Conservation (phyloP, 1,284 basidiomycete species). For the Cutaneotrichosporon mucoides region DNA sequence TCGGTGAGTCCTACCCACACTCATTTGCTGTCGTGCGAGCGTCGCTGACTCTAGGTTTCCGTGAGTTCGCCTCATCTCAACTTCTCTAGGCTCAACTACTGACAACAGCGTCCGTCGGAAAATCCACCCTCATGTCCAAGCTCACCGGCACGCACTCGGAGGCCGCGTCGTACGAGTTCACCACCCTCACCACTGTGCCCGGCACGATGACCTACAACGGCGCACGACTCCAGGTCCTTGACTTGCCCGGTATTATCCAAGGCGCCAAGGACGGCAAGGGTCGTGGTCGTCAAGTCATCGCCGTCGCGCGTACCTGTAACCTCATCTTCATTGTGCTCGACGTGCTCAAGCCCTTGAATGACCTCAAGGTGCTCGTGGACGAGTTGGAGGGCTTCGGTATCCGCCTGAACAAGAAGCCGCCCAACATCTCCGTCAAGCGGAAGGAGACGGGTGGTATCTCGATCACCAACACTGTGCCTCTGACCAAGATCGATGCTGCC, state of each 20-base stretch:
- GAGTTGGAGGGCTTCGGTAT: constrained; percentile 98
- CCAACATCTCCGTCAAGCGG: constrained; percentile 79
- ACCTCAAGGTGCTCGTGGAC: constrained; percentile 84
- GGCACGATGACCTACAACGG: constrained; percentile 69
- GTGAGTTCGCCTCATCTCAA: neutral
- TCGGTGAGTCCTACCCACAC: constrained; percentile 38
- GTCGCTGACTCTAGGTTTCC: neutral
- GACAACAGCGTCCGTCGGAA: constrained; percentile 30
- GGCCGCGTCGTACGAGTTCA: constrained; percentile 98
- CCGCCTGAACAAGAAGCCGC: constrained; percentile 90
- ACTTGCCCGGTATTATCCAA: constrained; percentile 75
- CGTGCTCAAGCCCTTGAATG: constrained; percentile 92
- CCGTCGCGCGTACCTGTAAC: constrained; percentile 95
- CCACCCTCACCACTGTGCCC: constrained; percentile 67
- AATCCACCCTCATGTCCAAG: constrained; percentile 98
- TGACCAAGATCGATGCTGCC: constrained; percentile 93
- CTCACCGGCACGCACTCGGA: constrained; percentile 97
- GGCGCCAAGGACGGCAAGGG: constrained; percentile 98
- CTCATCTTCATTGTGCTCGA: constrained; percentile 98
- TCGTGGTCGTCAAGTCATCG: constrained; percentile 90
- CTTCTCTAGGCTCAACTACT: neutral
- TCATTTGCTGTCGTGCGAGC: neutral
- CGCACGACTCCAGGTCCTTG: constrained; percentile 62
- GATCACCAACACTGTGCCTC: constrained; percentile 91
- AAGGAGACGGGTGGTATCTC: constrained; percentile 84